Conservation (phyloP, 2,329 filamentous ascomycete species). For the Colletotrichum sp. region DNA sequence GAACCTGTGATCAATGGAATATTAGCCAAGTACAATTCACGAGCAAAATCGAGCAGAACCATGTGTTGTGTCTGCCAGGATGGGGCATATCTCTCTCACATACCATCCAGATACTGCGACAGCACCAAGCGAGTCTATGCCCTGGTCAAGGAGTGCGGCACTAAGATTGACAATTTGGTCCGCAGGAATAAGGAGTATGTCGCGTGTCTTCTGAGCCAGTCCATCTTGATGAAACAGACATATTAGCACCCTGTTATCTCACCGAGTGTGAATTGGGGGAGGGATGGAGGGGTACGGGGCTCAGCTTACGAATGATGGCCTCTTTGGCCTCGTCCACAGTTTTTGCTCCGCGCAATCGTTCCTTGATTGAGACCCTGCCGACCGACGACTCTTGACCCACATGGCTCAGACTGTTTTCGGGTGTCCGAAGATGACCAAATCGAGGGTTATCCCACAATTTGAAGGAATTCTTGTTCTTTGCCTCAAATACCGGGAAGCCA, state of each 20-base stretch:
- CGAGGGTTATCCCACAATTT: background rate
- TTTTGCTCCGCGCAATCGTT: background rate
- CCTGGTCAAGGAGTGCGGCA: constrained; percentile 17
- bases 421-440: background rate
- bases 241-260: background rate
- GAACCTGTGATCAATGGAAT: constrained; percentile 37
- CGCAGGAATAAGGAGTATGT: background rate
- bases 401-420: background rate
- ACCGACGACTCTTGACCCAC: background rate
- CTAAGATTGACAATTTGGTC: background rate
- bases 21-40: background rate
- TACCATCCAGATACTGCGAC: constrained; percentile 48
- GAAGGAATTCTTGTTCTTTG: background rate
- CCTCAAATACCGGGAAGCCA: background rate
- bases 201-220: background rate
- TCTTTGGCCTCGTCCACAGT: background rate
- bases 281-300: background rate
- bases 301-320: background rate
- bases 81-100: background rate
- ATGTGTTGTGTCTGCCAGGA: background rate
- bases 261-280: too few species aligned
- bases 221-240: background rate
- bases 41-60: too few species aligned
- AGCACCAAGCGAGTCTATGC: constrained; percentile 31
- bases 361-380: background rate